Evolutionary conservation across 148 eudicot species (phyloP).

Genomic region (Spergularia marina): DNA sequence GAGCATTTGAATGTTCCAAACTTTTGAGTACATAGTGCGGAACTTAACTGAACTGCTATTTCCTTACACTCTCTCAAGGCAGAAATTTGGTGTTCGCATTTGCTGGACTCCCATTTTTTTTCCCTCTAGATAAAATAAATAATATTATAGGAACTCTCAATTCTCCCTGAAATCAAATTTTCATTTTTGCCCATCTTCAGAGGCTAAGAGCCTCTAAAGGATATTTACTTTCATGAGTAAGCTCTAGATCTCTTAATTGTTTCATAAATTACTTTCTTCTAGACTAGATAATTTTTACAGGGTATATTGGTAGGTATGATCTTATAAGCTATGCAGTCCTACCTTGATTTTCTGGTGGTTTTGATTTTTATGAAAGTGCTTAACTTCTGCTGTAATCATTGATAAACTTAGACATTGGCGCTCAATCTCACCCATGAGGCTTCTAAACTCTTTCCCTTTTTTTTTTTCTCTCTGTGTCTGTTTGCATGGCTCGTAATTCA

Average conservation of each 20-base stretch:
- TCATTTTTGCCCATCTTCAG: neutral
- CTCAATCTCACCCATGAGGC: conserved; percentile 1
- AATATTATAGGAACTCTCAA: neutral
- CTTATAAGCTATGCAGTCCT: neutral
- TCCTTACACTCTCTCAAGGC: neutral
- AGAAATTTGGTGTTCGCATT: neutral
- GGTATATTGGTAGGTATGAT: neutral
- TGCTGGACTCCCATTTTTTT: too few species aligned
- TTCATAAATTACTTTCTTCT: neutral
- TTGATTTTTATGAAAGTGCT: neutral
- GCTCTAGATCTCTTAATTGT: neutral
- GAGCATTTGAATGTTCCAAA: neutral
- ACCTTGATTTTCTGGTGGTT: neutral
- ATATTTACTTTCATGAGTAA: neutral
- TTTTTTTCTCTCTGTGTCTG: neutral
- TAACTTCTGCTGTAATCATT: neutral
- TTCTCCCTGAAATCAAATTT: neutral
- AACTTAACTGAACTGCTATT: neutral
- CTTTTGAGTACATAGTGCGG: neutral
- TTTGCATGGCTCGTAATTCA: conserved; percentile 6
- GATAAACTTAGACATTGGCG: neutral
- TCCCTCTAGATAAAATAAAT: too few species aligned
- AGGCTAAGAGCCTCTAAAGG: neutral
- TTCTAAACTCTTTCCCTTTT: neutral
- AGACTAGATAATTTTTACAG: neutral